These are phyloP conservation scores for Centaurea solstitialis DNA, from an alignment of 129 eudicot species.

Conservation along the genomic window DNA sequence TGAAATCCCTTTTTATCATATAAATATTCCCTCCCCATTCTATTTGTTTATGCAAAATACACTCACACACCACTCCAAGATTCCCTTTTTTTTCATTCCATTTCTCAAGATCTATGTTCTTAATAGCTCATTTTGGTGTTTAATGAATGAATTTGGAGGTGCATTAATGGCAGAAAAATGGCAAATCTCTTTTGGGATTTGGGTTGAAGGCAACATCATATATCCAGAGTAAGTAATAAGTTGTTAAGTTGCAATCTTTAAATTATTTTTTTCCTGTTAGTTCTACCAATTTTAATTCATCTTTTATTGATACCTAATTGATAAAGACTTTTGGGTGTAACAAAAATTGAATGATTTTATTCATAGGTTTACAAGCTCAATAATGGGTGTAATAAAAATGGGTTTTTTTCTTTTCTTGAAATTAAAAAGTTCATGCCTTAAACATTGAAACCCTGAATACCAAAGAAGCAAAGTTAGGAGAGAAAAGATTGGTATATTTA, in stretches of 20 bases:
- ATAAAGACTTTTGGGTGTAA: background rate
- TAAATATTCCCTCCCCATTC: constrained; percentile 24
- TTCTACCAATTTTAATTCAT: background rate
- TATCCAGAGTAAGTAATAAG: constrained; percentile 2
- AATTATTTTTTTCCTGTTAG: background rate
- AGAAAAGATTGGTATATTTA: constrained; percentile 30
- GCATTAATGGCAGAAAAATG: constrained; percentile 33
- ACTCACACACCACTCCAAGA: constrained; percentile 19
- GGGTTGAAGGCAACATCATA: constrained; percentile 1
- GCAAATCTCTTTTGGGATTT: constrained; percentile 15
- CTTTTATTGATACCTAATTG: background rate
- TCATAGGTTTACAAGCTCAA: constrained; percentile 11
- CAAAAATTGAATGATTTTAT: background rate
- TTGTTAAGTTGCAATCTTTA: constrained; percentile 10
- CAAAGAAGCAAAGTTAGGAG: constrained; percentile 17
- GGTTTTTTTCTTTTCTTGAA: constrained; percentile 7
- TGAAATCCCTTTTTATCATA: no score
- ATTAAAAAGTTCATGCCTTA: constrained; percentile 14
- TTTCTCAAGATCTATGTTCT: constrained; percentile 31
- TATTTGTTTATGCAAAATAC: constrained; percentile 24
- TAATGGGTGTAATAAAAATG: background rate
- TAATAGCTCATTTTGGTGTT: background rate
- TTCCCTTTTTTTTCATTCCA: constrained; percentile 10
- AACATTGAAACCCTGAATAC: constrained; percentile 34
- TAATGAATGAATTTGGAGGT: constrained; percentile 8